Evolutionary conservation across 306 rosid species (phyloP).

Genomic region (Ceratonia siliqua): DNA sequence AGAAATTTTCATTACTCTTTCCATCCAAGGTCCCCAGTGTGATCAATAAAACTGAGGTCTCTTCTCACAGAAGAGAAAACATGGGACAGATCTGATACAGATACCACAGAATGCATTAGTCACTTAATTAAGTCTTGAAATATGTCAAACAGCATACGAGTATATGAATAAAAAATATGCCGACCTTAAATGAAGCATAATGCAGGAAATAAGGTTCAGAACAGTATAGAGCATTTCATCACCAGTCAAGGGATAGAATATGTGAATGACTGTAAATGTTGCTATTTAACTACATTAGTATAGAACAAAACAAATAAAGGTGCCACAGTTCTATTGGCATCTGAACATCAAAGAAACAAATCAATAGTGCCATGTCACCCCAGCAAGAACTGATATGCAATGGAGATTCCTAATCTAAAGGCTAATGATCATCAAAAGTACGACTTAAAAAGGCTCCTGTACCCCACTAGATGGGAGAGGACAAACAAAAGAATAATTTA

Average conservation of each 20-base stretch:
- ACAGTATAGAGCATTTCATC: constrained; percentile 9
- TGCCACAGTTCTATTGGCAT: background rate
- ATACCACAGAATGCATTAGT: constrained; percentile 28
- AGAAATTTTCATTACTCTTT: constrained; percentile 70
- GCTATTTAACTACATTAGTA: constrained; percentile 1
- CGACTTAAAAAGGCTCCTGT: too few relatives aligned
- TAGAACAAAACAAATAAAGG: background rate
- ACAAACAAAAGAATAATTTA: too few relatives aligned
- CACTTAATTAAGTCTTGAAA: background rate
- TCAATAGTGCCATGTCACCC: constrained; percentile 13
- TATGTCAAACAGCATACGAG: constrained; percentile 20
- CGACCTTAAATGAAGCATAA: constrained; percentile 21
- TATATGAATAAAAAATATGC: background rate
- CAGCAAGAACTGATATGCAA: constrained; percentile 4
- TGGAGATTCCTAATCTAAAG: background rate
- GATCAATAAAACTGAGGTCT: constrained; percentile 86
- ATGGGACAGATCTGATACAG: constrained; percentile 77
- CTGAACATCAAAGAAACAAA: background rate
- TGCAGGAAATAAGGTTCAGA: constrained; percentile 21
- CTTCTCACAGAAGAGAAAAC: constrained; percentile 81
- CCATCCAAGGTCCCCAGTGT: constrained; percentile 95
- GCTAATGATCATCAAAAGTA: background rate
- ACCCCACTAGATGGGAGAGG: too few relatives aligned
- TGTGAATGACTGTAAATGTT: background rate
- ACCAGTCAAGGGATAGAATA: background rate